Conservation (phyloP, 2,329 filamentous ascomycete genomes). For the Sporothrix phasma region DNA sequence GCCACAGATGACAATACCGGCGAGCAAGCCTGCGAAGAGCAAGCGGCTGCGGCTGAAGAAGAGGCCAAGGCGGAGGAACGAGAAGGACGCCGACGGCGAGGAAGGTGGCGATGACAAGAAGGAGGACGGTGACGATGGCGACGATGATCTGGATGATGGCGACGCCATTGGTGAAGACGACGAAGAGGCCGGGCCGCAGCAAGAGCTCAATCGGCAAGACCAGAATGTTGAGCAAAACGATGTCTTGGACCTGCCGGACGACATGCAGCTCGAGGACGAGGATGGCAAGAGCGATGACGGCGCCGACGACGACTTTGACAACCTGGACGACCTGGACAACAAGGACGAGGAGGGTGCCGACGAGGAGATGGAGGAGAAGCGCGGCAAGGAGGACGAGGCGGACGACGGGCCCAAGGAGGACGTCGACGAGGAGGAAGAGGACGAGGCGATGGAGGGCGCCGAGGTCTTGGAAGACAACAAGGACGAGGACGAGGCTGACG, state of each 20-base stretch:
- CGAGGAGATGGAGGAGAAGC: constrained; percentile 36
- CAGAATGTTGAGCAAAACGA: constrained; percentile 75
- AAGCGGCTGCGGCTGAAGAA: constrained; percentile 32
- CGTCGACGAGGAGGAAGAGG: constrained; percentile 26
- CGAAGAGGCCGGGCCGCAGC: constrained; percentile 45
- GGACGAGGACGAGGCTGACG: constrained; percentile 35
- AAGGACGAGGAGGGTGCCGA: constrained; percentile 80
- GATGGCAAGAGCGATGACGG: constrained; percentile 48
- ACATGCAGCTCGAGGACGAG: constrained; percentile 79
- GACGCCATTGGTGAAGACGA: constrained; percentile 53
- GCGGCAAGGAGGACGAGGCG: constrained; percentile 31
- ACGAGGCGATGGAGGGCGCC: constrained; percentile 36
- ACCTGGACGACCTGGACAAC: constrained; percentile 54
- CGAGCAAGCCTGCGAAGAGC: constrained; percentile 54
- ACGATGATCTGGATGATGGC: constrained; percentile 47
- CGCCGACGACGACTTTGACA: constrained; percentile 49
- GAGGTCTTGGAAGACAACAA: constrained; percentile 24
- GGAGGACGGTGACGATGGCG: constrained; percentile 37
- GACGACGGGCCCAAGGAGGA: constrained; percentile 26
- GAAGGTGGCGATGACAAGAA: constrained; percentile 39
- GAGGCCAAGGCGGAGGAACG: constrained; percentile 23
- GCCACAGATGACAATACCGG: constrained; percentile 52
- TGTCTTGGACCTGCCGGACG: constrained; percentile 73
- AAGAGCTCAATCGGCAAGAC: constrained; percentile 52
- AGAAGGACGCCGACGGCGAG: constrained; percentile 45